These are phyloP conservation scores for Sporobolomyces roseus DNA, from an alignment of 768 basidiomycete species.

Conservation along the genomic window DNA sequence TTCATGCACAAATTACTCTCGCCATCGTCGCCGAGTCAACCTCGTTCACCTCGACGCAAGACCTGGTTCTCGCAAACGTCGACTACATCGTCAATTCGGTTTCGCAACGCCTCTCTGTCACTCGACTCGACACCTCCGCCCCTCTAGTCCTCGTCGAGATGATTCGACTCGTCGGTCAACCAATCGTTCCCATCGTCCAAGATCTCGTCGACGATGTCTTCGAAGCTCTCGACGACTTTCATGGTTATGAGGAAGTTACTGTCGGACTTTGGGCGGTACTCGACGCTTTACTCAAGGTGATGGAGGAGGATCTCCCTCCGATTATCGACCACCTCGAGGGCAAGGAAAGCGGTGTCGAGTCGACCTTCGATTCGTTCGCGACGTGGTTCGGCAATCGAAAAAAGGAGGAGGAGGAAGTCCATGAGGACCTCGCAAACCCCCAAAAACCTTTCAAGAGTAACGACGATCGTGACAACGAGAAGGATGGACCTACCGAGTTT, in stretches of 20 bases:
- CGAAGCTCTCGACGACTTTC: constrained; percentile 90
- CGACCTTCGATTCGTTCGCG: constrained; percentile 53
- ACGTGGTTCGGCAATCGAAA: constrained; percentile 57
- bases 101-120: constrained; percentile 69
- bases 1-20: constrained; percentile 72
- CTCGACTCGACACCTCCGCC: constrained; percentile 77
- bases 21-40: constrained; percentile 66
- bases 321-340: background rate
- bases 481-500: constrained; percentile 38
- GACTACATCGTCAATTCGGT: constrained; percentile 93
- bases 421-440: constrained; percentile 40
- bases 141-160: constrained; percentile 81
- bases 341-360: too few species aligned
- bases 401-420: constrained; percentile 45
- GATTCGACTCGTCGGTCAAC: constrained; percentile 77
- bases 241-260: constrained; percentile 81
- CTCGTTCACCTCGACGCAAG: constrained; percentile 82
- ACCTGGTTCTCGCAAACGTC: constrained; percentile 86
- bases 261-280: constrained; percentile 84
- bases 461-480: constrained; percentile 54
- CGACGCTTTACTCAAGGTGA: constrained; percentile 73
- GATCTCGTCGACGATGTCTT: constrained; percentile 98
- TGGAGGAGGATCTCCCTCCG: constrained; percentile 53
- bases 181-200: constrained; percentile 80
- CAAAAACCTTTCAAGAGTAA: constrained; percentile 32